phyloP scores from a whole-genome alignment of 2,329 filamentous ascomycete species.

The Cylindrodendrum hubeiense region DNA sequence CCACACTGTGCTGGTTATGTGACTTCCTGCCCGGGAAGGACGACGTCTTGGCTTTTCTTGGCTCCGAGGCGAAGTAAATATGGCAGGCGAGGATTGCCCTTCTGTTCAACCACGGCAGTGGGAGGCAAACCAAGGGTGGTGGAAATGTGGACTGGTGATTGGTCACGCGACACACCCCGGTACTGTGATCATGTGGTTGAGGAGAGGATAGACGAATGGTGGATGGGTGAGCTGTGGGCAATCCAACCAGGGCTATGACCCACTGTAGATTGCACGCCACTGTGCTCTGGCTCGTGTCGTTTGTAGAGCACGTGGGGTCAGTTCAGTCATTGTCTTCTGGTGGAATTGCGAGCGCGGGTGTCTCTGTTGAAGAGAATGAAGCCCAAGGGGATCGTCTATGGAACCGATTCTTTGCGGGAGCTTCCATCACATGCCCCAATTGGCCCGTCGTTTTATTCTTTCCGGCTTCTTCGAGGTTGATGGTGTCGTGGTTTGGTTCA shows the following conservation, averaged over 20 bases:
- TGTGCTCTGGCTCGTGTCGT: neutral
- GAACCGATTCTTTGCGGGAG: neutral
- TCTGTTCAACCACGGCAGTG: neutral
- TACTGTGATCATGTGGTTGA: neutral
- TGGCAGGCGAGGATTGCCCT: slow-evolving; percentile 1
- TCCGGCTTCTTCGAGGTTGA: slow-evolving; percentile 10
- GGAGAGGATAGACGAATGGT: neutral
- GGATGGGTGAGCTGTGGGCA: neutral
- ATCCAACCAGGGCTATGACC: neutral
- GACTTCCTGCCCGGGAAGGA: slow-evolving; percentile 1
- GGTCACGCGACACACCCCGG: neutral
- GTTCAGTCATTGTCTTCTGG: neutral
- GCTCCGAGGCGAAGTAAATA: slow-evolving; percentile 23
- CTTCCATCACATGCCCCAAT: neutral
- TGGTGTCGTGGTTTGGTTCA: slow-evolving; percentile 12
- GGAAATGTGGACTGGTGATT: neutral
- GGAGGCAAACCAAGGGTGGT: neutral
- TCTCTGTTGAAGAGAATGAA: neutral
- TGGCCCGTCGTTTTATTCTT: neutral
- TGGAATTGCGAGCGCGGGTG: slow-evolving; percentile 4
- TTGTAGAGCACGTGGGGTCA: slow-evolving; percentile 27
- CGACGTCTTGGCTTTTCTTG: slow-evolving; percentile 19
- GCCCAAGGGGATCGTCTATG: neutral
- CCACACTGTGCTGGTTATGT: slow-evolving; percentile 7
- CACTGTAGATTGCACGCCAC: slow-evolving; percentile 9